phyloP scores from a whole-genome alignment of 768 basidiomycete species.

The Hydnomerulius pinastri region DNA sequence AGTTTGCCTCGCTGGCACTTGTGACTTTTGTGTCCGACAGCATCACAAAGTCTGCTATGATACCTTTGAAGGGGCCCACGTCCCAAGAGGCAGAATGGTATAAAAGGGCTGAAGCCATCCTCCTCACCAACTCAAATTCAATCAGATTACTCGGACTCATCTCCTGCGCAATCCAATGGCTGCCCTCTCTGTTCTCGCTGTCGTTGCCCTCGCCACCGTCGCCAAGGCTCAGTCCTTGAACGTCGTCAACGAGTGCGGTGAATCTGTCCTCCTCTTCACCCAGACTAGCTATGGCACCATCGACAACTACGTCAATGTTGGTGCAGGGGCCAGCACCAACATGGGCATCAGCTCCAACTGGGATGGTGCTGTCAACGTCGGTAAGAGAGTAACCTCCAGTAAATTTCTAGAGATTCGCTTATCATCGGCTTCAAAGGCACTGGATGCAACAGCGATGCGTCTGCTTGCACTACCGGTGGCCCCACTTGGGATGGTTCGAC shows the following conservation, averaged over 20 bases:
- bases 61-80: no score
- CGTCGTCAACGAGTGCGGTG: conserved; percentile 26
- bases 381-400: conserved; percentile 9
- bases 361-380: conserved; percentile 33
- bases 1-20: no score
- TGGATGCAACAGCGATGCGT: conserved; percentile 23
- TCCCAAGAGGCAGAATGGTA: no score
- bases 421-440: conserved; percentile 22
- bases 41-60: no score
- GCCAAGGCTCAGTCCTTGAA: conserved; percentile 31
- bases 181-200: conserved; percentile 17
- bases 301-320: conserved; percentile 26
- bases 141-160: neutral
- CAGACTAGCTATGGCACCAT: conserved; percentile 31
- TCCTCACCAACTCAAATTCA: conserved; percentile 5
- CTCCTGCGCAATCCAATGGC: conserved; percentile 19
- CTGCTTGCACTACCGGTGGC: conserved; percentile 30
- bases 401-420: conserved; percentile 1
- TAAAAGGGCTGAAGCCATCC: no score
- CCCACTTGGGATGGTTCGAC: conserved; percentile 32
- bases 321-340: conserved; percentile 24
- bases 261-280: conserved; percentile 32
- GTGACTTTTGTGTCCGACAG: no score
- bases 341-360: conserved; percentile 33
- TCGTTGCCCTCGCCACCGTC: conserved; percentile 19